Evolutionary conservation across 257 asterid species (phyloP).

Genomic region (Verbascum thapsus): DNA sequence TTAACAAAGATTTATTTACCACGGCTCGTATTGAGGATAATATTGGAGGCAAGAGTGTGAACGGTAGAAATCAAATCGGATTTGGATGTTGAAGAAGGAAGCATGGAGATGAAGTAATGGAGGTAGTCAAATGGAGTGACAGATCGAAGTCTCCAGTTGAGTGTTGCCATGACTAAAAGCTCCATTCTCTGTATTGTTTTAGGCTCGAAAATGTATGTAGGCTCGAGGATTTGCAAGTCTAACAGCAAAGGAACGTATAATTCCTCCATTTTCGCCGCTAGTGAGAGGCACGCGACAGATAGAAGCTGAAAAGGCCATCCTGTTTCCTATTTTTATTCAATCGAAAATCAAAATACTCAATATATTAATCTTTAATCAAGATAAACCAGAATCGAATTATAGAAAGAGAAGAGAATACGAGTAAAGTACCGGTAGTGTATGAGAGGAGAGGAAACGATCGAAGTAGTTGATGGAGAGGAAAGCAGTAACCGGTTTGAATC

Average conservation of each 20-base stretch:
- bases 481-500: constrained; percentile 55
- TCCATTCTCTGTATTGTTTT: constrained; percentile 57
- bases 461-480: constrained; percentile 56
- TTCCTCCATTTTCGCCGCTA: constrained; percentile 70
- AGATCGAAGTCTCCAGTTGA: constrained; percentile 52
- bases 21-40: constrained; percentile 49
- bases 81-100: constrained; percentile 32
- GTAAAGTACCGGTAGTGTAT: constrained; percentile 16
- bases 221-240: constrained; percentile 46
- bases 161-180: constrained; percentile 45
- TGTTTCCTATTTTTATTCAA: constrained; percentile 30
- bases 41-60: constrained; percentile 33
- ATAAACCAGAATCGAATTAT: neutral
- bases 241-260: constrained; percentile 40
- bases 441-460: constrained; percentile 43
- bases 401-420: neutral
- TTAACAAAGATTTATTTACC: constrained; percentile 39
- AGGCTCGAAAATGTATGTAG: constrained; percentile 40
- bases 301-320: constrained; percentile 60
- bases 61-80: constrained; percentile 16
- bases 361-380: neutral
- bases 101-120: constrained; percentile 44
- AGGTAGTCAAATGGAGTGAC: constrained; percentile 66
- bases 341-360: neutral
- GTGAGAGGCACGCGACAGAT: constrained; percentile 50